A percentile compares a stretch with the other conserved stretches of the same genome.
These are phyloP conservation scores for Mimosa bimucronata DNA, from an alignment of 306 rosid genomes.

Conservation along the genomic window DNA sequence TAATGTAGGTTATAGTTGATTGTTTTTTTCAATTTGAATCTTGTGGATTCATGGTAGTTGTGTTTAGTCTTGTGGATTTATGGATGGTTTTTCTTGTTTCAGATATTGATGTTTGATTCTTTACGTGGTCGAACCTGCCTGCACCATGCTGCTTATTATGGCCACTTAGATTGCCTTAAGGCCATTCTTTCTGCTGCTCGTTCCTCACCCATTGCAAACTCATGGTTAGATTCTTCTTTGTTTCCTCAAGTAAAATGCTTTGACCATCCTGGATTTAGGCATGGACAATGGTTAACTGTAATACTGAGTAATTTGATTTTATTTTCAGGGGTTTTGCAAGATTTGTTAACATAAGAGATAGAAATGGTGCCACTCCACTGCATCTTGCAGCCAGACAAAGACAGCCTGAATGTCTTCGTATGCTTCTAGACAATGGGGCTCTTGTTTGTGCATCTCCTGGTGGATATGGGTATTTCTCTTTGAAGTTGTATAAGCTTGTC, in stretches of 20 bases:
- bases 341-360: constrained; percentile 91
- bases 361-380: constrained; percentile 82
- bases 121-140: constrained; percentile 76
- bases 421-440: constrained; percentile 84
- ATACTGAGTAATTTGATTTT: constrained; percentile 32
- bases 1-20: constrained; percentile 57
- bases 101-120: constrained; percentile 91
- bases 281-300: background rate
- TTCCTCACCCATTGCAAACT: constrained; percentile 69
- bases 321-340: constrained; percentile 80
- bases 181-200: constrained; percentile 79
- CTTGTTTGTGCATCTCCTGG: constrained; percentile 81
- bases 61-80: constrained; percentile 22
- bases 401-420: constrained; percentile 62
- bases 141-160: constrained; percentile 85
- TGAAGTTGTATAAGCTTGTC: constrained; percentile 9
- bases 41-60: constrained; percentile 16
- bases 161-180: constrained; percentile 77
- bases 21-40: background rate
- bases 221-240: constrained; percentile 59
- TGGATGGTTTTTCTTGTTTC: constrained; percentile 29
- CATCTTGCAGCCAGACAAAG: constrained; percentile 84
- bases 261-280: background rate
- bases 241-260: background rate
- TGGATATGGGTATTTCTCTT: constrained; percentile 67